A percentile compares a stretch with the other conserved stretches of the same genome.
Conservation (phyloP, 2,329 filamentous ascomycete genomes). For the Exophiala calicioides region DNA sequence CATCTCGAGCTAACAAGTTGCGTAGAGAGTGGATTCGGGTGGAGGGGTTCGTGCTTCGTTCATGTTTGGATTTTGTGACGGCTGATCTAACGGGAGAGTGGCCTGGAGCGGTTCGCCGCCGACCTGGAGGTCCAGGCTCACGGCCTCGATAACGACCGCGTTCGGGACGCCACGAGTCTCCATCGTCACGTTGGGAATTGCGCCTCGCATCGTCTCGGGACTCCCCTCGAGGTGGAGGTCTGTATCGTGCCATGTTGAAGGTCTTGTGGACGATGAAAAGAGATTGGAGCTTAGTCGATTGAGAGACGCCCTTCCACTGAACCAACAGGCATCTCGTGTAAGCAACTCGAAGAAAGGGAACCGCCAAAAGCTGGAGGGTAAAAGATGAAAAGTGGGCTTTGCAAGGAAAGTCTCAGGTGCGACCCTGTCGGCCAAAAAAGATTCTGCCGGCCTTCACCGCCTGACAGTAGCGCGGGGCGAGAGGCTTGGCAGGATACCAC, state of each 20-base stretch:
- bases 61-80: conserved; percentile 27
- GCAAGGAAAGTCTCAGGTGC: background rate
- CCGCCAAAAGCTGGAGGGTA: no score
- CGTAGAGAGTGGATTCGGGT: conserved; percentile 31
- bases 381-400: no score
- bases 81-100: conserved; percentile 14
- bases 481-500: background rate
- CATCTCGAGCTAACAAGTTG: conserved; percentile 34
- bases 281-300: no score
- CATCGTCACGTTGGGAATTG: background rate
- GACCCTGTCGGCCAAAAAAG: conserved; percentile 3
- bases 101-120: background rate
- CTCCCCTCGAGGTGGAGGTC: background rate
- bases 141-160: conserved; percentile 3
- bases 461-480: no score
- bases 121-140: background rate
- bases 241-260: conserved; percentile 8
- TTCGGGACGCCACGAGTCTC: conserved; percentile 13
- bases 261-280: background rate
- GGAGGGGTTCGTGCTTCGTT: conserved; percentile 28
- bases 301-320: no score
- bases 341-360: background rate
- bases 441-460: conserved; percentile 23
- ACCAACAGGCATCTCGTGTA: conserved; percentile 1
- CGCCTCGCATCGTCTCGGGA: background rate